Base-by-base conservation (phyloP, 257 asterid genomes). In the Rauvolfia tetraphylla region DNA sequence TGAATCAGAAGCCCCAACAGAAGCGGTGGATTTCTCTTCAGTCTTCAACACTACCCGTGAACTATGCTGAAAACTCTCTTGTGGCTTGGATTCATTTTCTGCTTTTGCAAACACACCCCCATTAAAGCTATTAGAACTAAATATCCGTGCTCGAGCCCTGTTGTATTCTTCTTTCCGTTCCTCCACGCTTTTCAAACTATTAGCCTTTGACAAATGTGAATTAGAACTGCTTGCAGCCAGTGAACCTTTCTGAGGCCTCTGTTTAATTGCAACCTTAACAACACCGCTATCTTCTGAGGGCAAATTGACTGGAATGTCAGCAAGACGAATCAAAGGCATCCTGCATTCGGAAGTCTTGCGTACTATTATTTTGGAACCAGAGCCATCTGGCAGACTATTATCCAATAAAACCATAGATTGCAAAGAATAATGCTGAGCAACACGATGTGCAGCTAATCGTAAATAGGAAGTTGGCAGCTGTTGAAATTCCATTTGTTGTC, bases 391-490 rank as follows among this genome's bases (percentile, higher is more conserved):
- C 72, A 91, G 78, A 81, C 86, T 91, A 82, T 90, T 92, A 78
- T 96, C 98, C 92, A 91, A 56, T 80, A 90, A 87, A 86, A 96
- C 98, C 98, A 93, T 93, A 71, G 99, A 96, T 63, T 89, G 96
- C 81, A 96, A 87, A n/a, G 92, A 93, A 79, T 96, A 96, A 82
- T 96, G 99, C 75, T 96, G 99, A 31, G 99, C 98, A 62, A 96
- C 96, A 61, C 98, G 98, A 87, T 96, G 99, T 71, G 97, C 99
- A 77, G 99, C 99, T 90, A 96, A 84, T 12, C 99, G 94, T 84
- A 93, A 84, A 86, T 93, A 96, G 54, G 99, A 96, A 81, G 97
- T 96, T 53, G 99, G 99, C 76, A 96, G 86, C 83, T 91, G 97
- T 70, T 91, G 92, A 83, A 96, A 96, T 81, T 96, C 98, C 98